These are phyloP conservation scores for Penstemon davidsonii DNA, from an alignment of 257 asterid species.

Conservation along the genomic window DNA sequence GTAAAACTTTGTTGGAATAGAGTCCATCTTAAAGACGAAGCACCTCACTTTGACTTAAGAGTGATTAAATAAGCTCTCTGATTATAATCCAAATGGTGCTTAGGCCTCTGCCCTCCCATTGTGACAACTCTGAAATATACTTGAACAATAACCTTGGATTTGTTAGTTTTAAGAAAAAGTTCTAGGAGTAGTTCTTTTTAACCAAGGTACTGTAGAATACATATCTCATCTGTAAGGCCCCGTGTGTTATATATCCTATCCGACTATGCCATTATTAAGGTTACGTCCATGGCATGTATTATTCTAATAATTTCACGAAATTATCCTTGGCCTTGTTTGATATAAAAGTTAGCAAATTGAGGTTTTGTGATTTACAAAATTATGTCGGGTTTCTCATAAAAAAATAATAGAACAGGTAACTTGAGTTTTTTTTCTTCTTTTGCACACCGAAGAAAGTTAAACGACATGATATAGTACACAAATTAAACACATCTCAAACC, in stretches of 20 bases:
- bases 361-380: neutral
- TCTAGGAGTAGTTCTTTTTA: neutral
- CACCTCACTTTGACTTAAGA: conserved; percentile 9
- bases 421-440: too few species aligned
- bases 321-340: neutral
- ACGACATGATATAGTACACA: neutral
- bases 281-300: neutral
- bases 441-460: too few species aligned
- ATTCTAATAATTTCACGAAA: neutral
- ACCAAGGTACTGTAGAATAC: neutral
- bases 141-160: neutral
- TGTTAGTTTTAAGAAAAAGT: neutral
- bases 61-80: neutral
- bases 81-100: neutral
- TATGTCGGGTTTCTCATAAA: neutral
- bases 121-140: conserved; percentile 2
- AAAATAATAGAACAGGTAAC: neutral
- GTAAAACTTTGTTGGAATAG: neutral
- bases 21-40: conserved; percentile 6
- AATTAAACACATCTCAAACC: too few species aligned
- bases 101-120: neutral
- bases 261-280: neutral
- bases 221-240: neutral
- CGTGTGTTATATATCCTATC: neutral
- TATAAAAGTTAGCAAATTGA: neutral